Evolutionary conservation across 2,329 filamentous ascomycete species (phyloP).

Genomic region (Xylariales sp.): DNA sequence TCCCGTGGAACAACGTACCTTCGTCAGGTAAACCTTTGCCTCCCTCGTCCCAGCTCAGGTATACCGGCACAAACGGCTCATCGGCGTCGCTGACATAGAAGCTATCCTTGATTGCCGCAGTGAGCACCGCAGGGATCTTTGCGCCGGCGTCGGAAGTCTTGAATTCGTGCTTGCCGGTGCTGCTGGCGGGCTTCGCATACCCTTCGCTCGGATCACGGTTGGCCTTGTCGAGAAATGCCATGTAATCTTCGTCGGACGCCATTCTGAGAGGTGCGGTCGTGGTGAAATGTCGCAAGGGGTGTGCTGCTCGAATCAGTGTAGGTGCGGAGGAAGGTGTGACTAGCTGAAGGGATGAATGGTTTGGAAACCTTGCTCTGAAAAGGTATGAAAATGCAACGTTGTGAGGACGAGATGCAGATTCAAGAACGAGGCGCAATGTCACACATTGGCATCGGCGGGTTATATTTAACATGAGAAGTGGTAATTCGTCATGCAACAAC

Average conservation of each 20-base stretch:
- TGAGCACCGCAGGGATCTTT: conserved; percentile 56
- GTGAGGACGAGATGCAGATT: too few species aligned
- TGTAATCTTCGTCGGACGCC: conserved; percentile 78
- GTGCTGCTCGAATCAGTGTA: neutral
- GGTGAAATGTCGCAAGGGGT: conserved; percentile 9
- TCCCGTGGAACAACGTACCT: conserved; percentile 37
- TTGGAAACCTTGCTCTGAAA: too few species aligned
- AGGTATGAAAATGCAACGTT: too few species aligned
- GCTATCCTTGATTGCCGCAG: conserved; percentile 44
- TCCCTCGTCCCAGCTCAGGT: conserved; percentile 54
- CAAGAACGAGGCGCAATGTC: too few species aligned
- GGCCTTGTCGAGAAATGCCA: conserved; percentile 80
- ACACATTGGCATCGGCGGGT: too few species aligned
- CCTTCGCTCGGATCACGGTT: conserved; percentile 72
- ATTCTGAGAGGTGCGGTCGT: conserved; percentile 36
- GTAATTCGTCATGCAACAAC: too few species aligned
- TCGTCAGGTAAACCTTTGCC: conserved; percentile 54
- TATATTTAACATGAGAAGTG: too few species aligned
- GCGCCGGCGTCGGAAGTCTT: conserved; percentile 50
- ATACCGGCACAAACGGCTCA: conserved; percentile 78
- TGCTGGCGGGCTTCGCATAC: conserved; percentile 24
- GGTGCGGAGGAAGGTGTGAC: neutral
- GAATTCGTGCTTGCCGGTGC: conserved; percentile 34
- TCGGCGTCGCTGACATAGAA: conserved; percentile 81
- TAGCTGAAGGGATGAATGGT: too few species aligned